Conservation (phyloP, 768 basidiomycete species). For the Boletus tylopilopsis region DNA sequence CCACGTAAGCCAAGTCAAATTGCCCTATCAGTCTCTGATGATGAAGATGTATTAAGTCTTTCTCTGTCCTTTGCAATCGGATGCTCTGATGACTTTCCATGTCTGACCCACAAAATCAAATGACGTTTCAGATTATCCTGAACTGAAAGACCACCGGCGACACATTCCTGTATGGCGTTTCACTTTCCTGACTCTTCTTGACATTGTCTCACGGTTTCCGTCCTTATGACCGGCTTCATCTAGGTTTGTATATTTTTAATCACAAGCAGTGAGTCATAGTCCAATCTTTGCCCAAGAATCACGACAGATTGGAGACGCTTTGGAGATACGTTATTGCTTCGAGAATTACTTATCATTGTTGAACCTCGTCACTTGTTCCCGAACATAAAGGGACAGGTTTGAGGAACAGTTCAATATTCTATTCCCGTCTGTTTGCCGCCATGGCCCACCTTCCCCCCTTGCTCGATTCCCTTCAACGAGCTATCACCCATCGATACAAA, state of each 20-base stretch:
- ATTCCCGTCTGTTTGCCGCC: background rate
- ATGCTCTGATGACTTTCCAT: background rate
- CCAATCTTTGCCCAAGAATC: background rate
- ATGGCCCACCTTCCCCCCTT: conserved; percentile 12
- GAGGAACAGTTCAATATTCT: background rate
- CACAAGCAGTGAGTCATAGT: background rate
- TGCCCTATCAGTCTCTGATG: background rate
- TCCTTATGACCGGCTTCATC: background rate
- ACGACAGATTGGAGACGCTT: background rate
- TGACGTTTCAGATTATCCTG: background rate
- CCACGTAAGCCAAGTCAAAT: too few species aligned
- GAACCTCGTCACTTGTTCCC: background rate
- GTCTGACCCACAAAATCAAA: background rate
- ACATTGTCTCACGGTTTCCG: background rate
- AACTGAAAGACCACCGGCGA: background rate
- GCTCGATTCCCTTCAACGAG: conserved; percentile 13
- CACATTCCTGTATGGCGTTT: background rate
- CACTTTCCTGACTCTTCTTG: too few species aligned
- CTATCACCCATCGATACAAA: conserved; percentile 4
- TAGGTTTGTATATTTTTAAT: background rate
- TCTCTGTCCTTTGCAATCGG: too few species aligned
- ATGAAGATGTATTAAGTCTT: background rate
- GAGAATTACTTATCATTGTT: background rate
- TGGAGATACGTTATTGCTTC: background rate
- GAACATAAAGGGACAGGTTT: conserved; percentile 4